A percentile compares a stretch with the other conserved stretches of the same genome.
phyloP scores from a whole-genome alignment of 2,329 filamentous ascomycete genomes.

The Chaetomium globosum region DNA sequence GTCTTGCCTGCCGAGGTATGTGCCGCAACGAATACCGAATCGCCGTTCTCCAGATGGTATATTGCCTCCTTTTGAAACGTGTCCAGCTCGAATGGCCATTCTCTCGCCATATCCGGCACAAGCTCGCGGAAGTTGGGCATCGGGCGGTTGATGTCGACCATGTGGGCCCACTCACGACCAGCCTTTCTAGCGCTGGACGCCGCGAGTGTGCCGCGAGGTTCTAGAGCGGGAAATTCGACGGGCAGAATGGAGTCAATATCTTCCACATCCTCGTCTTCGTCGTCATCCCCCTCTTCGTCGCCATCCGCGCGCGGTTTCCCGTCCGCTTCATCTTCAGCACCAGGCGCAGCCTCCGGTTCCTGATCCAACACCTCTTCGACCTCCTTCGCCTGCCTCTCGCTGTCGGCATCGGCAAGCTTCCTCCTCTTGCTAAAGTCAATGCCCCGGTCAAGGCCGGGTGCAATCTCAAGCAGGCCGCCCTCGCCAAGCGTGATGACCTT shows the following conservation, averaged over 20 bases:
- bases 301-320: conserved; percentile 39
- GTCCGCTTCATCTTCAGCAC: conserved; percentile 41
- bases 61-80: conserved; percentile 98
- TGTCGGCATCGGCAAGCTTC: conserved; percentile 58
- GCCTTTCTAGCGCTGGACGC: conserved; percentile 71
- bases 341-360: conserved; percentile 47
- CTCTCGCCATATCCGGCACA: conserved; percentile 92
- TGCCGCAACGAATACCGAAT: conserved; percentile 96
- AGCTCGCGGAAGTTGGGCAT: conserved; percentile 93
- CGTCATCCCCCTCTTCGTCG: conserved; percentile 31
- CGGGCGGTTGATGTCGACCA: conserved; percentile 92
- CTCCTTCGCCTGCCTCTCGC: conserved; percentile 68
- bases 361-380: conserved; percentile 64
- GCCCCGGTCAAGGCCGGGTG: conserved; percentile 80
- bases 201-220: conserved; percentile 77
- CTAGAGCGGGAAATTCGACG: conserved; percentile 88
- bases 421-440: conserved; percentile 69
- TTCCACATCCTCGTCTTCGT: conserved; percentile 53
- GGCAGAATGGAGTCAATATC: conserved; percentile 86
- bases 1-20: conserved; percentile 98
- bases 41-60: conserved; percentile 93
- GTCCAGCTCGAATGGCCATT: conserved; percentile 96
- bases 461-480: conserved; percentile 75
- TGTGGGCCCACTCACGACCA: conserved; percentile 92
- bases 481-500: conserved; percentile 84